A percentile compares a stretch with the other conserved stretches of the same genome.
Conservation (phyloP, 371 early-diverging fungal genomes). For the Mitosporidium daphniae region DNA sequence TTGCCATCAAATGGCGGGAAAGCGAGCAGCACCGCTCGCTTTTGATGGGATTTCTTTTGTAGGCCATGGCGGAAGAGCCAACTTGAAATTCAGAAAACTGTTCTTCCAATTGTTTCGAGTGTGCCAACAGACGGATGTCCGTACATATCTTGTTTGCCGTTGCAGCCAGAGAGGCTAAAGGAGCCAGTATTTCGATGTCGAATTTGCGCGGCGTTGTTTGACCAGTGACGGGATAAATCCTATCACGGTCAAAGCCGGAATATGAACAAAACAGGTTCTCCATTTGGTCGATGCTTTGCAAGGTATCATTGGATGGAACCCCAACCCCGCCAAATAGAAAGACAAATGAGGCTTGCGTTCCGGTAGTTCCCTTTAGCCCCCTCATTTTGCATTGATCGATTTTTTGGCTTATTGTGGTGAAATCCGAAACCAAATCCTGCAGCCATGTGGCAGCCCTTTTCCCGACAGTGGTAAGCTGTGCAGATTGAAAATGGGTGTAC, state of each 20-base stretch:
- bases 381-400: slow-evolving; percentile 53
- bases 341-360: slow-evolving; percentile 85
- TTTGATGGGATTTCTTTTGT: slow-evolving; percentile 95
- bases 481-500: slow-evolving; percentile 89
- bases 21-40: slow-evolving; percentile 75
- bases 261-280: slow-evolving; percentile 54
- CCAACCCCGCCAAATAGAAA: slow-evolving; percentile 52
- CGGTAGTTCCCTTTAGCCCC: slow-evolving; percentile 91
- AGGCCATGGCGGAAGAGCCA: slow-evolving; percentile 88
- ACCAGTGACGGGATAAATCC: slow-evolving; percentile 53
- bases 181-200: slow-evolving; percentile 48
- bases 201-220: slow-evolving; percentile 90
- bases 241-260: slow-evolving; percentile 39
- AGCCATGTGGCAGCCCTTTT: slow-evolving; percentile 83
- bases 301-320: slow-evolving; percentile 1
- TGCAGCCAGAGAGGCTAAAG: slow-evolving; percentile 59
- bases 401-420: slow-evolving; percentile 53
- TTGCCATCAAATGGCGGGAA: slow-evolving; percentile 67
- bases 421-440: slow-evolving; percentile 60
- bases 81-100: slow-evolving; percentile 93
- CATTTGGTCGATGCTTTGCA: slow-evolving; percentile 20
- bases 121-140: slow-evolving; percentile 66
- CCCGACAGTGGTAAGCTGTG: slow-evolving; percentile 80
- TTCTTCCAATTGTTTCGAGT: slow-evolving; percentile 83
- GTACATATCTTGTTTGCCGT: slow-evolving; percentile 82